phyloP scores from a whole-genome alignment of 441 rosid species.

The Hura crepitans region DNA sequence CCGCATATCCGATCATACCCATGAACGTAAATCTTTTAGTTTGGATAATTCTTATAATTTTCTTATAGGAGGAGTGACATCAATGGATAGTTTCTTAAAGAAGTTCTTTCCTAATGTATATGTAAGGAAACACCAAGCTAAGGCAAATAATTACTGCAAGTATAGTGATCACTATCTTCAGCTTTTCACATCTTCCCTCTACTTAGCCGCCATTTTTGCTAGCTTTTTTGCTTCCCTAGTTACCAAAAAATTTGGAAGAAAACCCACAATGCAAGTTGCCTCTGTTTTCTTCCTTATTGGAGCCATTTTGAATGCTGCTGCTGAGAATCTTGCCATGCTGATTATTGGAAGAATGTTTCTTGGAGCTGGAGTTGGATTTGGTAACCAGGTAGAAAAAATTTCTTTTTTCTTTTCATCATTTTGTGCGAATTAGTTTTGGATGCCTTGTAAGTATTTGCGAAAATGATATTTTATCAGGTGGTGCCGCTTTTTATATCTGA shows the following conservation, averaged over 20 bases:
- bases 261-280: slow-evolving; percentile 42
- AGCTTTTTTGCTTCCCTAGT: slow-evolving; percentile 36
- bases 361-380: slow-evolving; percentile 62
- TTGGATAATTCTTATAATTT: too few relatives aligned
- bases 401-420: too few relatives aligned
- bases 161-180: slow-evolving; percentile 43
- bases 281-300: slow-evolving; percentile 45
- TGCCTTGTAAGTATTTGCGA: background rate
- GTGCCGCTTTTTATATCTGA: slow-evolving; percentile 79
- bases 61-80: slow-evolving; percentile 54
- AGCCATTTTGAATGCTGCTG: slow-evolving; percentile 35
- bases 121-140: slow-evolving; percentile 37
- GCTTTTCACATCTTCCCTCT: slow-evolving; percentile 54
- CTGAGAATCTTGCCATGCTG: slow-evolving; percentile 39
- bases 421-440: too few relatives aligned
- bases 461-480: slow-evolving; percentile 42
- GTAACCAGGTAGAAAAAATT: slow-evolving; percentile 44
- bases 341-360: slow-evolving; percentile 47
- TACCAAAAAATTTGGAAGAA: slow-evolving; percentile 41
- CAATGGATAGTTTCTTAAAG: slow-evolving; percentile 52
- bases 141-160: slow-evolving; percentile 56
- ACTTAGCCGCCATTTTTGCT: slow-evolving; percentile 43
- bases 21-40: background rate
- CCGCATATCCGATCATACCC: background rate
- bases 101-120: slow-evolving; percentile 50